Conservation (phyloP, 495 filamentous ascomycete genomes). For the Pseudomonodictys pantanalensis region DNA sequence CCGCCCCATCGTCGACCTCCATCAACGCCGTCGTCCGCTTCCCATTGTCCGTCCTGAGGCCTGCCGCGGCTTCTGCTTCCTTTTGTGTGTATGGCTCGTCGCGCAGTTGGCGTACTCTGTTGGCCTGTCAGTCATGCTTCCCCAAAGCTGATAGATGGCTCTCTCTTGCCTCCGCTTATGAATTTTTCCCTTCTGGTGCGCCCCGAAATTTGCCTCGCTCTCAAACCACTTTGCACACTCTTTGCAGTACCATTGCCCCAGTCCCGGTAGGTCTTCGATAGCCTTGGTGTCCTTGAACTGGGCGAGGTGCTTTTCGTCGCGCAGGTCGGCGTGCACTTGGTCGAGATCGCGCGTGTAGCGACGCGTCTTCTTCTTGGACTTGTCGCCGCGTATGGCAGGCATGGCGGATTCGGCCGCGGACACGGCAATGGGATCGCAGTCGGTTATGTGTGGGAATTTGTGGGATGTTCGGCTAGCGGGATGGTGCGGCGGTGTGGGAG, state of each 20-base stretch:
- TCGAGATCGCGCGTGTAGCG: slow-evolving; percentile 69
- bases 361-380: slow-evolving; percentile 57
- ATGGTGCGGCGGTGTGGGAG: slow-evolving; percentile 6
- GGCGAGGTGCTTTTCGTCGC: slow-evolving; percentile 69
- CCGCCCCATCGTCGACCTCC: slow-evolving; percentile 21
- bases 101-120: slow-evolving; percentile 67
- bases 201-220: slow-evolving; percentile 69
- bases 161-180: slow-evolving; percentile 76
- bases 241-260: slow-evolving; percentile 82
- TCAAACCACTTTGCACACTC: slow-evolving; percentile 97
- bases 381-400: slow-evolving; percentile 43
- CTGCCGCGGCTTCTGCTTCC: slow-evolving; percentile 77
- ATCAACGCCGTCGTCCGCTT: slow-evolving; percentile 32
- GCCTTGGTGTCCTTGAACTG: slow-evolving; percentile 76
- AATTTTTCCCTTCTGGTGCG: slow-evolving; percentile 80
- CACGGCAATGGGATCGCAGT: slow-evolving; percentile 1
- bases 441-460: slow-evolving; percentile 6
- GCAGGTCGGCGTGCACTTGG: slow-evolving; percentile 78
- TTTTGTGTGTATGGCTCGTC: slow-evolving; percentile 85
- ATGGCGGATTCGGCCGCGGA: slow-evolving; percentile 35
- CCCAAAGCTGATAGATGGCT: not conserved
- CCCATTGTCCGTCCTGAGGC: slow-evolving; percentile 66
- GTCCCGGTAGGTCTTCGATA: slow-evolving; percentile 77
- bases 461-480: slow-evolving; percentile 19
- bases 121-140: slow-evolving; percentile 21